Conservation (phyloP, 2,329 filamentous ascomycete species). For the Periconia sp. region DNA sequence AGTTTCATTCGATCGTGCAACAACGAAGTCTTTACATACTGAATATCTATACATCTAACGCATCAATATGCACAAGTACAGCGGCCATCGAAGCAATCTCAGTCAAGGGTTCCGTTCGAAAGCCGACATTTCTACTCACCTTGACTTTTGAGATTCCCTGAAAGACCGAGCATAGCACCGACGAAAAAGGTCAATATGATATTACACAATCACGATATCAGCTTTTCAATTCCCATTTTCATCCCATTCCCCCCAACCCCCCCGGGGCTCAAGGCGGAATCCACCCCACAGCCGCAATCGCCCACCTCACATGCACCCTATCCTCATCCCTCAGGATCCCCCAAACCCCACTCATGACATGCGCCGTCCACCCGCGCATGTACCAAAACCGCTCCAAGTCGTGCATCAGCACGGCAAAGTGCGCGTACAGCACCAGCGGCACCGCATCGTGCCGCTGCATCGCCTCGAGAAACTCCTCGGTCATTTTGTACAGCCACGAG, state of each 20-base stretch:
- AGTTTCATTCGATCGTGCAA: no score
- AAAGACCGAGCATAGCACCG: no score
- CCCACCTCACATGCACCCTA: constrained; percentile 29
- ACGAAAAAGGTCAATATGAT: no score
- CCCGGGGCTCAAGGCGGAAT: constrained; percentile 25
- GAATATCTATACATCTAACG: no score
- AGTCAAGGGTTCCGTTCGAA: no score
- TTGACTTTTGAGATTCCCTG: no score
- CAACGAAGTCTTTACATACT: no score
- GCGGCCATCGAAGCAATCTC: no score
- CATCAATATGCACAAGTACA: no score
- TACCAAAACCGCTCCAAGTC: constrained; percentile 39
- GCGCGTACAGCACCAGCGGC: constrained; percentile 31
- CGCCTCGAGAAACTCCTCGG: constrained; percentile 28
- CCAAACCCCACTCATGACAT: constrained; percentile 34
- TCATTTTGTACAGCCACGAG: constrained; percentile 33
- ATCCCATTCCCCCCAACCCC: constrained; percentile 1
- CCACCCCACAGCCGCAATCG: constrained; percentile 28
- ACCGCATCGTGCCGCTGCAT: constrained; percentile 28
- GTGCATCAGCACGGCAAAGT: constrained; percentile 32
- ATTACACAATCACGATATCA: no score
- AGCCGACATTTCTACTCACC: no score
- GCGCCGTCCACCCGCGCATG: constrained; percentile 36
- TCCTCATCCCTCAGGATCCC: constrained; percentile 23
- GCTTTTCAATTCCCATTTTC: no score